Evolutionary conservation across 257 asterid species (phyloP).

Genomic region (Leptodermis oblonga): DNA sequence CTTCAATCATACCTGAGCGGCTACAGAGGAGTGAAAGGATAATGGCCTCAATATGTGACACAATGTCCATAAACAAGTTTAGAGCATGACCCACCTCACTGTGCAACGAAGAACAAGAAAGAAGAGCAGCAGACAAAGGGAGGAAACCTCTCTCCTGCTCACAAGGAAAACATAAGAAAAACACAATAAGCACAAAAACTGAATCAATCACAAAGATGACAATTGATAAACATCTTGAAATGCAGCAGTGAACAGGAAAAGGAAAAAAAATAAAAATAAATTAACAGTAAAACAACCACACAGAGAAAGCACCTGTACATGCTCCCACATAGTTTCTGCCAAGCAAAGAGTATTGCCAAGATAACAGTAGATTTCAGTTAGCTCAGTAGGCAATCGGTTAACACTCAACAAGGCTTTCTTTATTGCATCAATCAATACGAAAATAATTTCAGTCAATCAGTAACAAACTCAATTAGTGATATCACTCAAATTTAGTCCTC

Average conservation of each 20-base stretch:
- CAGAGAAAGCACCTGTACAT: neutral
- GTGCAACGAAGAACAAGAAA: constrained; percentile 69
- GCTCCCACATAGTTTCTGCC: neutral
- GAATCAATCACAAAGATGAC: neutral
- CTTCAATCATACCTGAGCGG: constrained; percentile 62
- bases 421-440: neutral
- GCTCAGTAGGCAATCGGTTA: neutral
- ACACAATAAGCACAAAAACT: constrained; percentile 14
- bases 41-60: constrained; percentile 66
- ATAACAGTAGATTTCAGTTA: neutral
- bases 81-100: constrained; percentile 51
- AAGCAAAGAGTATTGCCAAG: neutral
- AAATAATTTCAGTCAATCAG: neutral
- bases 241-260: neutral
- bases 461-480: neutral
- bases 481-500: neutral
- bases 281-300: neutral
- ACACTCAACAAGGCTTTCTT: neutral
- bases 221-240: neutral
- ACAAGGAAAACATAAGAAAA: constrained; percentile 22
- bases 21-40: constrained; percentile 66
- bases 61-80: constrained; percentile 61
- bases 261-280: too few species aligned
- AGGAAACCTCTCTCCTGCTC: constrained; percentile 96
- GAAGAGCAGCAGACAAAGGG: constrained; percentile 89